phyloP scores from a whole-genome alignment of 805 yeast genomes.

The Metschnikowia anglica region DNA sequence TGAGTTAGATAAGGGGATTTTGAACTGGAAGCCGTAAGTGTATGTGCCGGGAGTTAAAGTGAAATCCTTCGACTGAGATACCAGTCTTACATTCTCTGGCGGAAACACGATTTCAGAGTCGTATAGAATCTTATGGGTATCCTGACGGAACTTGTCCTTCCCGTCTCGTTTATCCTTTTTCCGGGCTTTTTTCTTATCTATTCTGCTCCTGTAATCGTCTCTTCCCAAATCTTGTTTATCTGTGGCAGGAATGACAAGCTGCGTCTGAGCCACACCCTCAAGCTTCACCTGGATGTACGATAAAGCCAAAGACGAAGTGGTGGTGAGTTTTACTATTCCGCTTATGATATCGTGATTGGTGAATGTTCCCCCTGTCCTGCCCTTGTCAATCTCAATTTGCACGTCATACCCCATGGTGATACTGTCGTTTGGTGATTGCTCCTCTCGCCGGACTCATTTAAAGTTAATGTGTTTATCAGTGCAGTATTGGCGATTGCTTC shows the following conservation, averaged over 20 bases:
- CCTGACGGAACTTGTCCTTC: conserved; percentile 27
- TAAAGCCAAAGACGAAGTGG: conserved; percentile 42
- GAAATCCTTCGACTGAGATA: conserved; percentile 43
- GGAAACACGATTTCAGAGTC: conserved; percentile 53
- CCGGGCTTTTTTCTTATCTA: conserved; percentile 3
- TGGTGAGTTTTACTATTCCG: conserved; percentile 42
- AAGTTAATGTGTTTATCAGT: not conserved
- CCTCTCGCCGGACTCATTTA: not conserved
- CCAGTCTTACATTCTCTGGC: conserved; percentile 47
- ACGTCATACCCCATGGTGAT: conserved; percentile 24
- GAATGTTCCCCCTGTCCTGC: conserved; percentile 35
- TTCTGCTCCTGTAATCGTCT: not conserved
- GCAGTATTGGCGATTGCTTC: conserved; percentile 10
- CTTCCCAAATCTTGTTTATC: not conserved
- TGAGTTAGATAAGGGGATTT: conserved; percentile 42
- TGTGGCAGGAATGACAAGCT: conserved; percentile 29
- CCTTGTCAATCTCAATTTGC: conserved; percentile 32
- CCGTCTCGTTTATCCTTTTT: conserved; percentile 13
- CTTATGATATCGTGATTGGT: conserved; percentile 46
- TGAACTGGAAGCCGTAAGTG: conserved; percentile 48
- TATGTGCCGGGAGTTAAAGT: conserved; percentile 53
- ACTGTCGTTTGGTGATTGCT: not conserved
- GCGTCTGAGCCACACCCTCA: conserved; percentile 47
- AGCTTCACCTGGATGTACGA: conserved; percentile 51
- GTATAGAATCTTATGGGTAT: conserved; percentile 48